These are phyloP conservation scores for Tremellales sp. DNA, from an alignment of 1,284 basidiomycete species.

Conservation along the genomic window DNA sequence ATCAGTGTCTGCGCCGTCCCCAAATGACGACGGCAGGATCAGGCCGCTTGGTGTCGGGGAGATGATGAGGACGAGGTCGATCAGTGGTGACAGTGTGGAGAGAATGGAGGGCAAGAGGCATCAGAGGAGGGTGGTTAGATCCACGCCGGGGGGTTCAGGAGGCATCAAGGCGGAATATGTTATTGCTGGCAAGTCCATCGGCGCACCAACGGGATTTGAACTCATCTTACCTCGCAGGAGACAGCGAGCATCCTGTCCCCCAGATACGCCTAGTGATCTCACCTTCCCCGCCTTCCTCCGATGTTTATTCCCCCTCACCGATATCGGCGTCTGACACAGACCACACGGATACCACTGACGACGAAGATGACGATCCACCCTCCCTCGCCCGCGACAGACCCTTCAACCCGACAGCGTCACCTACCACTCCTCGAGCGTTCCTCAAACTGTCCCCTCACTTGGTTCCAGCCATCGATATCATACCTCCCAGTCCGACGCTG, in stretches of 20 bases:
- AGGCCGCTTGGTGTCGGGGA: slow-evolving; percentile 33
- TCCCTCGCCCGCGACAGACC: neutral
- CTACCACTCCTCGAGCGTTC: slow-evolving; percentile 9
- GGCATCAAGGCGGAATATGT: slow-evolving; percentile 47
- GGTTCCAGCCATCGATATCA: slow-evolving; percentile 12
- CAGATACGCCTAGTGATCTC: slow-evolving; percentile 43
- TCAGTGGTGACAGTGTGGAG: slow-evolving; percentile 4
- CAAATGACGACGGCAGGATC: slow-evolving; percentile 3
- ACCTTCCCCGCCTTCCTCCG: slow-evolving; percentile 7
- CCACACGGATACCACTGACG: slow-evolving; percentile 20
- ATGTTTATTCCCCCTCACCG: slow-evolving; percentile 5
- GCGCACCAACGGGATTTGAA: neutral
- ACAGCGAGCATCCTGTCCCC: slow-evolving; percentile 38
- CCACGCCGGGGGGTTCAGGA: slow-evolving; percentile 17
- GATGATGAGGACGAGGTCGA: slow-evolving; percentile 20
- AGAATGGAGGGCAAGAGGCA: slow-evolving; percentile 2
- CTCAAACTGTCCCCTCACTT: neutral
- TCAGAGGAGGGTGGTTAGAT: slow-evolving; percentile 16
- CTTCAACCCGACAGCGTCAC: neutral
- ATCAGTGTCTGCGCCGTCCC: neutral
- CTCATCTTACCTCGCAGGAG: slow-evolving; percentile 23
- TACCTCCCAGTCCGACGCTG: slow-evolving; percentile 39
- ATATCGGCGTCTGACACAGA: slow-evolving; percentile 20
- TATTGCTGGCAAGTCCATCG: slow-evolving; percentile 36
- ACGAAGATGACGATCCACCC: slow-evolving; percentile 20